Evolutionary conservation across 1,139 yeast genomes (phyloP).

Genomic region (Magnusiomyces fungicola): DNA sequence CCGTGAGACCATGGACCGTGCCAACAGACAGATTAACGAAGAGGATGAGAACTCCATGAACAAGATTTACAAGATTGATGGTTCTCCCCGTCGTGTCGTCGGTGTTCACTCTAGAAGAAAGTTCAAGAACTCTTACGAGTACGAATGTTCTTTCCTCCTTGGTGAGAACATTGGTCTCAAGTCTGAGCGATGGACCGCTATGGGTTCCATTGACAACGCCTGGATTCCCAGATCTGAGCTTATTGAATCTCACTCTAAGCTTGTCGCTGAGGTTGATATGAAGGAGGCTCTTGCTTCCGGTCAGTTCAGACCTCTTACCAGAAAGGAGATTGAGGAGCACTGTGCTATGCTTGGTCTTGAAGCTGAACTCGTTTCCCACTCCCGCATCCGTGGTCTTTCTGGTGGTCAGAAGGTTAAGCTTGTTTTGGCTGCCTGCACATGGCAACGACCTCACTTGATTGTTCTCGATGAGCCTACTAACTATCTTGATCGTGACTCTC

Average conservation of each 20-base stretch:
- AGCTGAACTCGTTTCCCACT: conserved; percentile 98
- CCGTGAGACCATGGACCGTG: conserved; percentile 99
- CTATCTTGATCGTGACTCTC: conserved; percentile 98
- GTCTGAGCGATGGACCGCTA: conserved; percentile 99
- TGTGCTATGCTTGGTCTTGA: conserved; percentile 98
- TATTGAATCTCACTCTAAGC: conserved; percentile 95
- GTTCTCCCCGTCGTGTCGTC: conserved; percentile 94
- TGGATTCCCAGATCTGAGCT: conserved; percentile 99
- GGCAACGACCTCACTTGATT: conserved; percentile 99
- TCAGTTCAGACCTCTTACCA: conserved; percentile 99
- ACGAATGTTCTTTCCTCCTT: conserved; percentile 92
- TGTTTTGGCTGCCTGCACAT: conserved; percentile 99
- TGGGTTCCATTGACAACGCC: conserved; percentile 99
- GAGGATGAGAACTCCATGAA: conserved; percentile 96
- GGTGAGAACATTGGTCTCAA: conserved; percentile 99
- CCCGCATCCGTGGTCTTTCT: conserved; percentile 99
- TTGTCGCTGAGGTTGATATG: conserved; percentile 99
- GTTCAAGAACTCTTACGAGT: conserved; percentile 99
- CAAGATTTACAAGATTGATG: conserved; percentile 98
- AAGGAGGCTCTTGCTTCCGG: conserved; percentile 99
- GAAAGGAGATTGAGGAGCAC: conserved; percentile 99
- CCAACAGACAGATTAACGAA: conserved; percentile 97
- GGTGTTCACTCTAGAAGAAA: conserved; percentile 97
- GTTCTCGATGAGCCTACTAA: conserved; percentile 95
- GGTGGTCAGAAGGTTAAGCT: conserved; percentile 99